Evolutionary conservation across 2,329 filamentous ascomycete species (phyloP), one percentile per base, ranked within the genome.

Genomic region (Hymenoscyphus linearis): DNA sequence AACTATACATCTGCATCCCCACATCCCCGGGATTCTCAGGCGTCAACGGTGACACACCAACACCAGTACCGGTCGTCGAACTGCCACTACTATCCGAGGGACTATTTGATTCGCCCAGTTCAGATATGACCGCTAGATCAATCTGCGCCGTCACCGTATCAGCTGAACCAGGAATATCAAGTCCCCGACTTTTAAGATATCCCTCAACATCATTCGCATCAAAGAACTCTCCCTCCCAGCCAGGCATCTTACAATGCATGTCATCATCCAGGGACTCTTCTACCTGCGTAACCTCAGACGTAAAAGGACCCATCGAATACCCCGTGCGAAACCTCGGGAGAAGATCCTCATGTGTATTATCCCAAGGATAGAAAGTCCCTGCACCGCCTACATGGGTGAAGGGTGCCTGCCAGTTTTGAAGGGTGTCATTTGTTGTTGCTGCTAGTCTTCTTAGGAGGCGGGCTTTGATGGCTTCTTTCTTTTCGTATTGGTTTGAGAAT

Each of bases 161-260:
- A 10, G 82, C 78, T 10, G 79, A 76, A 0, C 82, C 80, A 10
- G 87, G 82, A 57, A 92, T 85, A 53, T 77, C 72, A 34, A 91
- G 82, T 4, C 86, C 86, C 34, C 82, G 81, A 56, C 82, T 79
- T 47, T 80, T 81, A 2, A 96, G 76, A 70, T 92, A 95, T 13
- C 83, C 79, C 73, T 95, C 88, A 0, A 92, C 86, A 71, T 95
- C 91, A 62, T 90, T 82, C 0, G 85, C 77, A 69, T 95, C 90
- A 67, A 89, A 90, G 78, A 90, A 95, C 57, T 90, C 84, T 4
- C 89, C 89, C 62, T 88, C 82, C 63, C 87, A 89, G 0, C 85
- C 88, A 0, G 82, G 79, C 7, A 86, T 73, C 44, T 79, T 80
- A 65, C 83, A 80, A 22, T 76, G 76, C 66, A 88, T 77, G 16